Evolutionary conservation across 768 basidiomycete genomes (phyloP).

Genomic region (Kwoniella shandongensis): DNA sequence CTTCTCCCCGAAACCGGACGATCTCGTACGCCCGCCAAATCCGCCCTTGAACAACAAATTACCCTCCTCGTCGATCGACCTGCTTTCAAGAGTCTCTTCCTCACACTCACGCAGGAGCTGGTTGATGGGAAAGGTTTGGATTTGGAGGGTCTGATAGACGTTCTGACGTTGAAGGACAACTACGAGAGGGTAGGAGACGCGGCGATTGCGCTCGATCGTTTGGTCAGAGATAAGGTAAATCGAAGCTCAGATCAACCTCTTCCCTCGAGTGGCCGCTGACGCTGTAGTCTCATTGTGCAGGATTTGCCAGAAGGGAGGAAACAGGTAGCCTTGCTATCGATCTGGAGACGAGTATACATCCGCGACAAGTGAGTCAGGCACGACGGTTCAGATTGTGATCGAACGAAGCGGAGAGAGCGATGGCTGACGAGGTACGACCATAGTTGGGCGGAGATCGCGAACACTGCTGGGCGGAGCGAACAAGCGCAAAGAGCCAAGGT

Average conservation of each 20-base stretch:
- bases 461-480: constrained; percentile 74
- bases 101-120: constrained; percentile 65
- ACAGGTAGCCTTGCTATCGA: constrained; percentile 67
- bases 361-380: constrained; percentile 75
- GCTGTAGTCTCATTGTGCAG: constrained; percentile 52
- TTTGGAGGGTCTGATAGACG: constrained; percentile 77
- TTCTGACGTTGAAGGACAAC: constrained; percentile 84
- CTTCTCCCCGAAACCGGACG: neutral
- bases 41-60: constrained; percentile 22
- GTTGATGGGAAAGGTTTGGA: constrained; percentile 72
- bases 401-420: neutral
- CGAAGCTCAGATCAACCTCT: too few species aligned
- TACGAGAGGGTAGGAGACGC: constrained; percentile 63
- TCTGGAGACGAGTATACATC: constrained; percentile 85
- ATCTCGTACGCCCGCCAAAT: neutral
- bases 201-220: constrained; percentile 44
- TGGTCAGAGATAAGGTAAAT: constrained; percentile 58
- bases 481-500: constrained; percentile 71
- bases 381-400: too few species aligned
- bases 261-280: neutral
- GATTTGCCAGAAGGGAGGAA: constrained; percentile 69
- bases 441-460: constrained; percentile 76
- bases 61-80: constrained; percentile 56
- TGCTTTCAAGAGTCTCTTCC: constrained; percentile 68
- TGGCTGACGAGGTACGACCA: neutral